Evolutionary conservation across 225 moss, liverwort and hornwort genomes (phyloP).

Genomic region (Rhytidiadelphus loreus): DNA sequence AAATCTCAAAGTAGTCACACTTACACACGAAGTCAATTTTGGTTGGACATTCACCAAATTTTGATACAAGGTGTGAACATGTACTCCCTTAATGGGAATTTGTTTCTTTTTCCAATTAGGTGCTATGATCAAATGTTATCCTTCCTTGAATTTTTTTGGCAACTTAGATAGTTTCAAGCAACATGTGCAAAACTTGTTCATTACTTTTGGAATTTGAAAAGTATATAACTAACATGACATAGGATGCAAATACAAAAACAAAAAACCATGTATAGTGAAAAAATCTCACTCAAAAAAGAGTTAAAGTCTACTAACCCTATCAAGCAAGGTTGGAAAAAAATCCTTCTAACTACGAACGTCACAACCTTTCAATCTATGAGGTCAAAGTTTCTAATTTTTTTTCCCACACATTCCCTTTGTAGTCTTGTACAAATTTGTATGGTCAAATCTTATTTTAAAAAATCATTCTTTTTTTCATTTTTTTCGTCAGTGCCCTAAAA

Average conservation of each 20-base stretch:
- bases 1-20: too few relatives aligned
- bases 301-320: too few relatives aligned
- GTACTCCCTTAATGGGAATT: too few relatives aligned
- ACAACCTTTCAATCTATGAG: not conserved
- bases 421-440: not conserved
- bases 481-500: not conserved
- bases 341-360: not conserved
- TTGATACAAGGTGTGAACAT: too few relatives aligned
- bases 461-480: too few relatives aligned
- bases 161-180: accelerated
- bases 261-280: accelerated
- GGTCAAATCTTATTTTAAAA: not conserved
- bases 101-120: too few relatives aligned
- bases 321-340: not conserved
- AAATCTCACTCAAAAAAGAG: not conserved
- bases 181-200: not conserved
- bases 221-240: not conserved
- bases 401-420: too few relatives aligned
- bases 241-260: not conserved
- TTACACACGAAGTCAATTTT: too few relatives aligned
- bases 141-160: accelerated
- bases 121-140: accelerated
- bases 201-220: not conserved
- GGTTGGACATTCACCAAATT: too few relatives aligned
- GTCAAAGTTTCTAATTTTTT: accelerated